Percentiles rank a stretch among this genome's conserved stretches.
These are phyloP conservation scores for Fusarium nematophilum DNA, from an alignment of 2,329 filamentous ascomycete species.

Conservation along the genomic window DNA sequence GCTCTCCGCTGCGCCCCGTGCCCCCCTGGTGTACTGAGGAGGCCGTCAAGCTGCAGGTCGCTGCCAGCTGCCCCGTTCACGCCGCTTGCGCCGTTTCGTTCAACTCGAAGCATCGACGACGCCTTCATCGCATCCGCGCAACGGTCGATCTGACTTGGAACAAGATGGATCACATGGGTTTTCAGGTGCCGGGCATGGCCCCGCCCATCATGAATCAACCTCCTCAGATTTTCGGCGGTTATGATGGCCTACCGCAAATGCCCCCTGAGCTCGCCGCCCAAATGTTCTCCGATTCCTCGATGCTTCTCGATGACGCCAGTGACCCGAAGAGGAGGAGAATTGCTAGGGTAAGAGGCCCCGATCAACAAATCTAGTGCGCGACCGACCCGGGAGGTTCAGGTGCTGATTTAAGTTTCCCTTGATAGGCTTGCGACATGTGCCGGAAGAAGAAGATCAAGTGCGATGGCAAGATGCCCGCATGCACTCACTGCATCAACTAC, in stretches of 20 bases:
- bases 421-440: conserved; percentile 93
- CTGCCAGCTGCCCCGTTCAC: conserved; percentile 6
- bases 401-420: conserved; percentile 31
- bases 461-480: conserved; percentile 94
- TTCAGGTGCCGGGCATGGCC: conserved; percentile 68
- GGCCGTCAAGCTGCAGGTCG: conserved; percentile 1
- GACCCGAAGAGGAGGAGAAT: conserved; percentile 92
- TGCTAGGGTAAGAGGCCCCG: conserved; percentile 73
- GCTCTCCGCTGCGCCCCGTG: conserved; percentile 5
- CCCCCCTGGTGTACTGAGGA: conserved; percentile 5
- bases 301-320: conserved; percentile 72
- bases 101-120: conserved; percentile 7
- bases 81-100: conserved; percentile 20
- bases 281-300: conserved; percentile 68
- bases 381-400: background rate
- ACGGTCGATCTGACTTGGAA: background rate
- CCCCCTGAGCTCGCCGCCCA: conserved; percentile 69
- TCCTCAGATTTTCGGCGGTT: conserved; percentile 76
- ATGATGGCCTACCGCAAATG: conserved; percentile 69
- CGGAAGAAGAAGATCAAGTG: conserved; percentile 98
- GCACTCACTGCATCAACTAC: conserved; percentile 96
- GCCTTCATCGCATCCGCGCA: background rate
- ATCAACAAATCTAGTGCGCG: background rate
- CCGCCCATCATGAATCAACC: conserved; percentile 73
- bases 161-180: conserved; percentile 62